Conservation (phyloP, 2,329 filamentous ascomycete genomes). For the Xylaria sp. region DNA sequence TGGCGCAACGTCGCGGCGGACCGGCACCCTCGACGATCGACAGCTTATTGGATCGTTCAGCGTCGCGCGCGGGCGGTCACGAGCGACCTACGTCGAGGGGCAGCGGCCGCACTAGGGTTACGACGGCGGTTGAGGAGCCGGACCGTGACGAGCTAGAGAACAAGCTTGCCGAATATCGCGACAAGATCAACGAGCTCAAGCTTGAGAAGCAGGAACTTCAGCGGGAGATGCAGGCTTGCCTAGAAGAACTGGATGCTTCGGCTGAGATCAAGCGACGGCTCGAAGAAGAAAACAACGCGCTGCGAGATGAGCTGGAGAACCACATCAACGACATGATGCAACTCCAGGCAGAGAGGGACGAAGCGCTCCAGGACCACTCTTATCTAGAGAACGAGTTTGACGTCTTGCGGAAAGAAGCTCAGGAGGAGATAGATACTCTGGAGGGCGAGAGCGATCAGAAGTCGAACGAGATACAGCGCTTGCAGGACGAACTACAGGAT, state of each 20-base stretch:
- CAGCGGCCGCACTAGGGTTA: slow-evolving; percentile 69
- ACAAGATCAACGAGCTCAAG: slow-evolving; percentile 83
- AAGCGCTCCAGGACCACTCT: slow-evolving; percentile 70
- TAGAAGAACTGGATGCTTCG: slow-evolving; percentile 77
- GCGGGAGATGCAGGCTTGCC: slow-evolving; percentile 76
- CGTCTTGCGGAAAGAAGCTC: slow-evolving; percentile 62
- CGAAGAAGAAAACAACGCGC: slow-evolving; percentile 59
- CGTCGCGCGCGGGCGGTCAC: slow-evolving; percentile 73
- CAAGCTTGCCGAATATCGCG: slow-evolving; percentile 79
- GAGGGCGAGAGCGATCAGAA: slow-evolving; percentile 75
- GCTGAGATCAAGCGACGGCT: slow-evolving; percentile 65
- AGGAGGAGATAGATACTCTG: slow-evolving; percentile 67
- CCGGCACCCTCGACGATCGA: slow-evolving; percentile 71
- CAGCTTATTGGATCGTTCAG: slow-evolving; percentile 91
- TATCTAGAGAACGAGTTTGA: slow-evolving; percentile 65
- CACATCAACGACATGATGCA: slow-evolving; percentile 78
- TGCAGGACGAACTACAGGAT: slow-evolving; percentile 73
- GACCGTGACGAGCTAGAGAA: slow-evolving; percentile 87
- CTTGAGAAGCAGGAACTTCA: slow-evolving; percentile 89
- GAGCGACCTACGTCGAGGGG: slow-evolving; percentile 74
- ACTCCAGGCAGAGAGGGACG: slow-evolving; percentile 82
- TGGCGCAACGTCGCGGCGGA: slow-evolving; percentile 75
- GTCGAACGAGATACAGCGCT: slow-evolving; percentile 68
- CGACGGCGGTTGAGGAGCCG: slow-evolving; percentile 65
- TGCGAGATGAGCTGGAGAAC: slow-evolving; percentile 81